These are phyloP conservation scores for Erodium moschatum DNA, from an alignment of 441 rosid genomes.

Conservation along the genomic window DNA sequence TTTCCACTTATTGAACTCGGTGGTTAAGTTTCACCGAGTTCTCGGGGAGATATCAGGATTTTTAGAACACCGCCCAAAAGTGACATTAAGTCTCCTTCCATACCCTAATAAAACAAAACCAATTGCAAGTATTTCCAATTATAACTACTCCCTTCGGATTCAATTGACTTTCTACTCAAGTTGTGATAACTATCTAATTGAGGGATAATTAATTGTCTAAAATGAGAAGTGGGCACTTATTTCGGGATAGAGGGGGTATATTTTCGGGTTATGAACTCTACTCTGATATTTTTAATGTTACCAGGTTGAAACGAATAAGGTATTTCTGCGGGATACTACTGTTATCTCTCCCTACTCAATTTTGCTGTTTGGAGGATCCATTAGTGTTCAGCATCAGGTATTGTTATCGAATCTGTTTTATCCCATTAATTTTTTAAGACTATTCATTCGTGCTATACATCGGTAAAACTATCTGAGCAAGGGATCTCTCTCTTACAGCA, in stretches of 20 bases:
- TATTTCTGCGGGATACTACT: constrained; percentile 77
- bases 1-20: too few relatives aligned
- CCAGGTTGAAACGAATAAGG: constrained; percentile 80
- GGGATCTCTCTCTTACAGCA: background rate
- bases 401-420: constrained; percentile 6
- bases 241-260: background rate
- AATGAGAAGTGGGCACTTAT: background rate
- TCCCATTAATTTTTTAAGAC: background rate
- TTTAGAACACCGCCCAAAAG: too few relatives aligned
- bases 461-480: background rate
- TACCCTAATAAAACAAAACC: background rate
- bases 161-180: background rate
- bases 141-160: background rate
- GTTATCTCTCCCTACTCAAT: constrained; percentile 75
- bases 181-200: background rate
- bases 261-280: background rate
- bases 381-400: constrained; percentile 87
- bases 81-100: too few relatives aligned
- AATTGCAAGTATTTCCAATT: background rate
- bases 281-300: constrained; percentile 16
- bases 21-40: too few relatives aligned
- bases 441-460: background rate
- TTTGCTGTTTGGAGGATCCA: constrained; percentile 78
- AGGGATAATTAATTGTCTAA: background rate
- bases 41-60: too few relatives aligned